phyloP scores from a whole-genome alignment of 1,284 basidiomycete genomes.

The Ustilago shanxiensis region DNA sequence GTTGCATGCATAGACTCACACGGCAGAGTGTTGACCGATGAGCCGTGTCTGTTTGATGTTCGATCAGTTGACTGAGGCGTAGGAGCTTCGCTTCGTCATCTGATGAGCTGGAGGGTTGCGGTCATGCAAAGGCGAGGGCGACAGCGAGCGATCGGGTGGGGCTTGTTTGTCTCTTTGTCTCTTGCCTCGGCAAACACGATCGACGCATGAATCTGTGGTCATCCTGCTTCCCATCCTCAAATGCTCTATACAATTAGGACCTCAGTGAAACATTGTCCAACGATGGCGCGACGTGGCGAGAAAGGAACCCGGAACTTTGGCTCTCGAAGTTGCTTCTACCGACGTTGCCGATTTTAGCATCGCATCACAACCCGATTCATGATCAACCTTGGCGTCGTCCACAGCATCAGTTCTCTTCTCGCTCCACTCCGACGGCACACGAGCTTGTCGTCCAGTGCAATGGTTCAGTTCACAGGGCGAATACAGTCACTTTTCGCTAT shows the following conservation, averaged over 20 bases:
- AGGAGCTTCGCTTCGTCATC: too few relatives aligned
- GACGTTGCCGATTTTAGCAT: conserved; percentile 9
- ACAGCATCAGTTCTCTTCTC: neutral
- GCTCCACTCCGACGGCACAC: neutral
- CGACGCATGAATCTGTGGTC: conserved; percentile 20
- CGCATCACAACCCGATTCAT: neutral
- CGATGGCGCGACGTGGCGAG: conserved; percentile 3
- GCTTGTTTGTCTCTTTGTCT: conserved; percentile 17
- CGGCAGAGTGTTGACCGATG: neutral
- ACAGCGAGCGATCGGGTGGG: neutral
- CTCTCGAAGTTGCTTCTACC: neutral
- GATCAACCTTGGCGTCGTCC: neutral
- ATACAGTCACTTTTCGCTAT: neutral
- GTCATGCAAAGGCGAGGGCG: neutral
- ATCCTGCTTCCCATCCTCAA: neutral
- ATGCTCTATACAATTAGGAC: too few relatives aligned
- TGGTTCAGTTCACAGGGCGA: neutral
- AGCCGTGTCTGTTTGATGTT: too few relatives aligned
- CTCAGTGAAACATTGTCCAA: neutral
- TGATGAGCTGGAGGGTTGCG: neutral
- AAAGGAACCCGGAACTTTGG: neutral
- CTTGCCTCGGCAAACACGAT: conserved; percentile 19
- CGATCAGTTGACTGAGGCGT: too few relatives aligned
- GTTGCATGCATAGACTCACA: too few relatives aligned
- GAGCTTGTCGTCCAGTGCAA: neutral